These are phyloP conservation scores for Lichenothelia convexa DNA, from an alignment of 495 filamentous ascomycete genomes.

Conservation along the genomic window DNA sequence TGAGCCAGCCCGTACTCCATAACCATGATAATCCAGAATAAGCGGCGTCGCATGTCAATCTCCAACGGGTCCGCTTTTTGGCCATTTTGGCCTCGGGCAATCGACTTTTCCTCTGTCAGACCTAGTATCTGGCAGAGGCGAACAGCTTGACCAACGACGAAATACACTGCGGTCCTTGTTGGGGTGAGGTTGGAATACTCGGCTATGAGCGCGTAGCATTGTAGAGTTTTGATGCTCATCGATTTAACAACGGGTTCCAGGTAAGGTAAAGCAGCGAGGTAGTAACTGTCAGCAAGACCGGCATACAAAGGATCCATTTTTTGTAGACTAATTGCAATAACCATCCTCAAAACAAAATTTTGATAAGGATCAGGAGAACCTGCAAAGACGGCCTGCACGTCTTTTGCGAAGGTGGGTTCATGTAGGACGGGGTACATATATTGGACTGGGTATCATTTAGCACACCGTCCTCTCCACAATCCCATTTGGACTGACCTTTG, in stretches of 20 bases:
- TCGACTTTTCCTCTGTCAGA: constrained; percentile 68
- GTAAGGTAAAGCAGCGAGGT: constrained; percentile 64
- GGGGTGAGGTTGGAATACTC: constrained; percentile 87
- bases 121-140: constrained; percentile 75
- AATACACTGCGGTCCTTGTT: constrained; percentile 76
- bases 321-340: constrained; percentile 81
- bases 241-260: constrained; percentile 58
- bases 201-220: constrained; percentile 71
- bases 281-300: constrained; percentile 78
- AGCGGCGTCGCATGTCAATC: constrained; percentile 69
- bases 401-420: constrained; percentile 56
- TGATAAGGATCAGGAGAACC: constrained; percentile 58
- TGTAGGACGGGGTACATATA: constrained; percentile 70
- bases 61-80: constrained; percentile 39
- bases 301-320: constrained; percentile 66
- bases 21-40: constrained; percentile 68
- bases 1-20: constrained; percentile 82
- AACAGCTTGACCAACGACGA: constrained; percentile 70
- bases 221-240: constrained; percentile 75
- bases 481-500: constrained; percentile 38
- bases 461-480: constrained; percentile 1
- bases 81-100: constrained; percentile 24
- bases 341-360: constrained; percentile 73
- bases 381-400: constrained; percentile 61
- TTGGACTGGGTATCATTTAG: constrained; percentile 40